These are phyloP conservation scores for Daedaleopsis nitida DNA, from an alignment of 768 basidiomycete genomes.

Conservation along the genomic window DNA sequence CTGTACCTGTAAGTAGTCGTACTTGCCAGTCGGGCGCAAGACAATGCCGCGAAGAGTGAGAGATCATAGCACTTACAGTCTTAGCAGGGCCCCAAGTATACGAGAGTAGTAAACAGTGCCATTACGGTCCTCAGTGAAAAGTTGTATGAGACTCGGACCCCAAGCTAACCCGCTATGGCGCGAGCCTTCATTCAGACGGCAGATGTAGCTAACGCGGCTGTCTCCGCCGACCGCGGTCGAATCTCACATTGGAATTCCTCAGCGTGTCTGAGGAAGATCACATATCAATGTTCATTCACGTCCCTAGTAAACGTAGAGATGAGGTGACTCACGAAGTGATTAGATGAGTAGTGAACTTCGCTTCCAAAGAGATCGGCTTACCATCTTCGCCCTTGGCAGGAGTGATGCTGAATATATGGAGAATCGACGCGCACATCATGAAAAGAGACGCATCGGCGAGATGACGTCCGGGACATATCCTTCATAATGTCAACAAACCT, in stretches of 20 bases:
- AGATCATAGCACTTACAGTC: too few relatives aligned
- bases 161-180: too few relatives aligned
- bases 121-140: too few relatives aligned
- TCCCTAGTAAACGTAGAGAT: too few relatives aligned
- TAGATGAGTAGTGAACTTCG: not conserved
- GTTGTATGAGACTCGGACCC: too few relatives aligned
- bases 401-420: not conserved
- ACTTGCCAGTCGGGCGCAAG: too few relatives aligned
- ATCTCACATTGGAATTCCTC: slow-evolving; percentile 11
- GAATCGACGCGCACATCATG: not conserved
- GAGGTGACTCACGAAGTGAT: not conserved
- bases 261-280: not conserved
- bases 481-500: not conserved
- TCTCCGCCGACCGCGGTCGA: slow-evolving; percentile 8
- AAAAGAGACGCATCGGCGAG: not conserved
- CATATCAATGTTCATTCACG: not conserved
- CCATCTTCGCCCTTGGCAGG: not conserved
- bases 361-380: not conserved
- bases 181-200: too few relatives aligned
- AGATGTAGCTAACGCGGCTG: not conserved
- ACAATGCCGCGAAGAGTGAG: too few relatives aligned
- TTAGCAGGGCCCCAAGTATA: too few relatives aligned
- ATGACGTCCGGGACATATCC: not conserved
- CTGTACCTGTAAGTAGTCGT: too few relatives aligned
- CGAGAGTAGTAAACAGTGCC: too few relatives aligned